A percentile compares a stretch with the other conserved stretches of the same genome.
phyloP scores from a whole-genome alignment of 2,329 filamentous ascomycete genomes.

The Arthrobotrys pseudoclavata region DNA sequence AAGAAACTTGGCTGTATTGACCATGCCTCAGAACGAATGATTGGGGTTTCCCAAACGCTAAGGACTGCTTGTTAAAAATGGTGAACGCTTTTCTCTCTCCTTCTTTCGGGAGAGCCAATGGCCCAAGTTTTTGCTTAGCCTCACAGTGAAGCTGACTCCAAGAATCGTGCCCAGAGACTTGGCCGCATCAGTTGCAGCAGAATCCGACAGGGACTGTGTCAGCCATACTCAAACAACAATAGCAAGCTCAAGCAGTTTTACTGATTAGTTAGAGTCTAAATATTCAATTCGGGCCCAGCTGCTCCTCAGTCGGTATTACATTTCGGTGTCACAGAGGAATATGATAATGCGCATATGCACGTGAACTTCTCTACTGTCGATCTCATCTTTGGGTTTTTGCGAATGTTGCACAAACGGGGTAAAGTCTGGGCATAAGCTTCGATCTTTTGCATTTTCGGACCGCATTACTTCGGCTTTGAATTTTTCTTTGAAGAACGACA shows the following conservation, averaged over 20 bases:
- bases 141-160: constrained; percentile 44
- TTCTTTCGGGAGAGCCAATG: constrained; percentile 6
- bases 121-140: constrained; percentile 41
- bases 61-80: constrained; percentile 38
- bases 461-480: constrained; percentile 26
- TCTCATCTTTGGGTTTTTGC: constrained; percentile 8
- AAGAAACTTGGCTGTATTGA: constrained; percentile 54
- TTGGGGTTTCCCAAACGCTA: constrained; percentile 45
- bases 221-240: constrained; percentile 34
- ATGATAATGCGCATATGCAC: constrained; percentile 11
- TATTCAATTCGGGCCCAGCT: background rate
- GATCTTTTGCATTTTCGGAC: constrained; percentile 14
- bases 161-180: constrained; percentile 53
- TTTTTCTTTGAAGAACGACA: background rate
- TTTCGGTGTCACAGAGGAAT: constrained; percentile 5
- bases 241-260: background rate
- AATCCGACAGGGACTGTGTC: constrained; percentile 55
- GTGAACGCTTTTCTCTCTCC: background rate
- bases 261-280: too few relatives aligned
- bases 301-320: constrained; percentile 14
- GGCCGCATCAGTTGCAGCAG: constrained; percentile 52
- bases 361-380: constrained; percentile 17
- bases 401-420: constrained; percentile 18
- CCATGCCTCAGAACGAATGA: constrained; percentile 43
- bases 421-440: constrained; percentile 26